Base-by-base conservation (phyloP, 345 rosid species). In the Mallotus nudiflorus region DNA sequence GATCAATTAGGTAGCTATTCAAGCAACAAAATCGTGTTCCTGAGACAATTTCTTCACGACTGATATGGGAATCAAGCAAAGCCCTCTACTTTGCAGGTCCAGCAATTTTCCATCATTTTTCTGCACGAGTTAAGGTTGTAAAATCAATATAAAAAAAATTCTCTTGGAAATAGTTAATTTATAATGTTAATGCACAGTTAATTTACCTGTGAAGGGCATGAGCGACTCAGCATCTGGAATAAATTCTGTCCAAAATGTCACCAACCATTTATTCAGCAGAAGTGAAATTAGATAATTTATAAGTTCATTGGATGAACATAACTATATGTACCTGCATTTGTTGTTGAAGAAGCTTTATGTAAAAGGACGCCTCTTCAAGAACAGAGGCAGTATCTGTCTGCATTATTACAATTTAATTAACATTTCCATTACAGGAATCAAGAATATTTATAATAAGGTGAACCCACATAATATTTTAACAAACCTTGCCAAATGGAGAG, bases 381-480 rank as follows among this genome's bases (percentile, higher is more conserved):
- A 89, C 93, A 51, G 93, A 86, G 45, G 91, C 91, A 44, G 91
- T 86, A 61, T 89, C 91, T 35, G 91, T 85, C 93, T 89, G 83
- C 82, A 81, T 72, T 24, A 22, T 70, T 28, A 28, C 24, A 28
- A 59, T 9, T 39, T 1, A 9, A n/a, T n/a, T n/a, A 42, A 40
- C 22, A 20, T 48, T 24, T n/a, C n/a, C n/a, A n/a, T n/a, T n/a
- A n/a, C n/a, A n/a, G n/a, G n/a, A n/a, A n/a, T 53, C 1, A 24
- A 24, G 29, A 3, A 25, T 11, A 22, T 37, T 12, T 40, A 22
- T 16, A 24, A 14, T 20, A 5, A 22, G 9, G 11, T 28, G 0
- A 31, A 62, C 71, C 37, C 42, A 42, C 9, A 8, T 42, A 42
- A 42, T 12, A n/a, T n/a, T n/a, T n/a, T n/a, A 9, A 42, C 46